phyloP scores from a whole-genome alignment of 129 eudicot species.

The Flaveria brownii region DNA sequence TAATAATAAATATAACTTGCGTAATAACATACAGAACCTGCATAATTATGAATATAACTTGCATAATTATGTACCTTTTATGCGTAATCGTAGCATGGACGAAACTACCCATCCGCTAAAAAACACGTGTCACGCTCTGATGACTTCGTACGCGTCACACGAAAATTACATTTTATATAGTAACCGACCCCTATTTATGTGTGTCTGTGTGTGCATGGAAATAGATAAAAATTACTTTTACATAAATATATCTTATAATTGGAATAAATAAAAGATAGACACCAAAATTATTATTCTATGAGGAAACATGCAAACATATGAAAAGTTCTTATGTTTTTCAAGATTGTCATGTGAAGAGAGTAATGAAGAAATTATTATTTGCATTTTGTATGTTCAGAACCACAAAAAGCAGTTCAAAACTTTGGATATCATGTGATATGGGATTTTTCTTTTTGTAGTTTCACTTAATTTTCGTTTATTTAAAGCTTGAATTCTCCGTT shows the following conservation, averaged over 20 bases:
- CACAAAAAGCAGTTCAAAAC: constrained; percentile 27
- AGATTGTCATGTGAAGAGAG: constrained; percentile 29
- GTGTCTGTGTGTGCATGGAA: too few relatives aligned
- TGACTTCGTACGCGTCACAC: too few relatives aligned
- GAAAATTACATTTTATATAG: too few relatives aligned
- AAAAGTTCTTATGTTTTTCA: not conserved
- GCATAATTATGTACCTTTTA: too few relatives aligned
- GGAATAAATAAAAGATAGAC: not conserved
- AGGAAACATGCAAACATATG: not conserved
- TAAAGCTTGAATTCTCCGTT: not conserved
- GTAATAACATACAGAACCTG: too few relatives aligned
- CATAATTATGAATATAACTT: too few relatives aligned
- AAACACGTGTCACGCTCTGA: too few relatives aligned
- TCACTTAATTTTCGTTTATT: constrained; percentile 18
- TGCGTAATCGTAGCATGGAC: too few relatives aligned
- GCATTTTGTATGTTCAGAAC: constrained; percentile 23
- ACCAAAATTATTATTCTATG: not conserved
- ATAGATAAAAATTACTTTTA: not conserved
- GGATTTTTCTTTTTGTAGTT: constrained; percentile 3
- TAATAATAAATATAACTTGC: too few relatives aligned
- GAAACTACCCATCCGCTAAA: too few relatives aligned
- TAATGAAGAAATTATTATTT: constrained; percentile 15
- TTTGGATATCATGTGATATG: constrained; percentile 30
- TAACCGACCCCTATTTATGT: too few relatives aligned
- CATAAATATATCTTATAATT: not conserved